Evolutionary conservation across 2,329 filamentous ascomycete species (phyloP).

Genomic region (Hymenoscyphus albidus): DNA sequence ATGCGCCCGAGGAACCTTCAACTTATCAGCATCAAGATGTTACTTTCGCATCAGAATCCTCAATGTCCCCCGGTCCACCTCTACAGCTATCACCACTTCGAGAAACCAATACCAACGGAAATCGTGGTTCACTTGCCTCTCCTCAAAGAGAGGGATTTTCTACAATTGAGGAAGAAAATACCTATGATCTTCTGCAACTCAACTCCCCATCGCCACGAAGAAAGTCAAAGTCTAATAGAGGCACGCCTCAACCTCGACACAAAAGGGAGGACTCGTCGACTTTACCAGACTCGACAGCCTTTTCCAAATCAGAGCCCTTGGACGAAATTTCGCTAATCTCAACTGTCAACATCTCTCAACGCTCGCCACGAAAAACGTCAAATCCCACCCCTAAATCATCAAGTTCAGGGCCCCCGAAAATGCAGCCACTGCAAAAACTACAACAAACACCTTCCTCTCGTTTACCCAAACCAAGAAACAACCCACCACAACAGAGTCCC

Average conservation of each 20-base stretch:
- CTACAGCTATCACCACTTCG: constrained; percentile 44
- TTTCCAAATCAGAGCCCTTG: constrained; percentile 7
- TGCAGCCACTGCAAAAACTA: constrained; percentile 23
- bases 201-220: constrained; percentile 36
- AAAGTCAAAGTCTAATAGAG: constrained; percentile 21
- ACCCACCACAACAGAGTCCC: constrained; percentile 47
- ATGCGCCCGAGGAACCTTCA: constrained; percentile 21
- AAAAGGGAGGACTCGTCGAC: constrained; percentile 12
- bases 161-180: constrained; percentile 47
- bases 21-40: constrained; percentile 30
- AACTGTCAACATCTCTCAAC: constrained; percentile 17
- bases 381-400: constrained; percentile 14
- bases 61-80: constrained; percentile 27
- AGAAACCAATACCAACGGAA: constrained; percentile 32
- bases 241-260: constrained; percentile 16
- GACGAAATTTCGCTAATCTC: constrained; percentile 27
- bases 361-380: constrained; percentile 15
- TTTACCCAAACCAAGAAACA: constrained; percentile 31
- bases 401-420: constrained; percentile 1
- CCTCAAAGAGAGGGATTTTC: constrained; percentile 41
- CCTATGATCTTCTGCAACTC: constrained; percentile 40
- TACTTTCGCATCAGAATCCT: constrained; percentile 26
- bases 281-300: no score
- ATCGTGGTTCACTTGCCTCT: constrained; percentile 24
- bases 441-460: constrained; percentile 24